Percentiles rank a stretch among this genome's conserved stretches.
phyloP scores from a whole-genome alignment of 805 yeast species.

The Yarrowia yakushimensis region DNA sequence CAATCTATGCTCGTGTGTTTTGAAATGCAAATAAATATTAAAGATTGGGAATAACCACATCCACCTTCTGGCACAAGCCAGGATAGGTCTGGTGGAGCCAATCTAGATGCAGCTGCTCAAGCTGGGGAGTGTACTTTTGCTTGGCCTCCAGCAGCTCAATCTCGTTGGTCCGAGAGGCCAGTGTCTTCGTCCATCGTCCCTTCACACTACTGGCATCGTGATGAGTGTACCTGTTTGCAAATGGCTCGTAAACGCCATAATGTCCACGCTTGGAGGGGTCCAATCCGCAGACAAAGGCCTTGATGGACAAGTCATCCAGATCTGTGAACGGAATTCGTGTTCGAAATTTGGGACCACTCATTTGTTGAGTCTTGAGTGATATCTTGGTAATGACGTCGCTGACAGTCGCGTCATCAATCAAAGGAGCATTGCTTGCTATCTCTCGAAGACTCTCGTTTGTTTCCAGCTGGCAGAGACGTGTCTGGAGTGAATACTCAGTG shows the following conservation, averaged over 20 bases:
- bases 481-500: background rate
- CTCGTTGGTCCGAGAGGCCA: background rate
- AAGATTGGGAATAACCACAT: background rate
- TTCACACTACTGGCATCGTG: slow-evolving; percentile 9
- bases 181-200: slow-evolving; percentile 5
- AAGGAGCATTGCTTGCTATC: background rate
- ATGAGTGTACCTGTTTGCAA: background rate
- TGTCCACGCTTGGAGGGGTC: background rate
- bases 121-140: background rate
- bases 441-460: background rate
- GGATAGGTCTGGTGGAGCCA: background rate
- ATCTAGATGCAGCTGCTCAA: background rate
- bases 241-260: background rate
- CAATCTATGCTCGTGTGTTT: background rate
- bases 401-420: background rate
- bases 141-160: slow-evolving; percentile 2
- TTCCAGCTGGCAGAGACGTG: background rate
- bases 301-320: background rate
- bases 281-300: background rate
- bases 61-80: background rate
- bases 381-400: background rate
- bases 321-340: background rate
- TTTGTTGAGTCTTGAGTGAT: background rate
- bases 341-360: background rate
- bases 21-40: background rate